These are phyloP conservation scores for Plasmopara halstedii DNA, from an alignment of 352 stramenopile species.

Conservation along the genomic window DNA sequence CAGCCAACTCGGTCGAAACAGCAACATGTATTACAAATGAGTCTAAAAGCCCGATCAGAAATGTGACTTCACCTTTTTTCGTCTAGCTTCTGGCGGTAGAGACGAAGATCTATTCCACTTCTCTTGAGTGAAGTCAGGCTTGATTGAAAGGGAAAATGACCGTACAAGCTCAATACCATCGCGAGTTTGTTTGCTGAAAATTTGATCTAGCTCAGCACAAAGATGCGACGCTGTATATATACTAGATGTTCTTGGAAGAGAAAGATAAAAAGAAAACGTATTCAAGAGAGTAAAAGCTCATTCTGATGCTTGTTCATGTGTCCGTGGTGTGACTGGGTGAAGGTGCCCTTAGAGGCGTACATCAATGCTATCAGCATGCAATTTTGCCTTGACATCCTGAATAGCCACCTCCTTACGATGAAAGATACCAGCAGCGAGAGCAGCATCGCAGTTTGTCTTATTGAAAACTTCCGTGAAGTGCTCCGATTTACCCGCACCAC, in stretches of 20 bases:
- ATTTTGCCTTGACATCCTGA: conserved; percentile 88
- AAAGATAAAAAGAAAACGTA: conserved; percentile 4
- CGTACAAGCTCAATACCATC: no score
- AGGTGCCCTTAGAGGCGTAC: conserved; percentile 42
- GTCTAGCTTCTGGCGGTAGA: neutral
- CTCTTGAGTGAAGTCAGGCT: neutral
- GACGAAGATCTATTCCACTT: conserved; percentile 25
- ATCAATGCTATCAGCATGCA: conserved; percentile 65
- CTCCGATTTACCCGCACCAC: conserved; percentile 87
- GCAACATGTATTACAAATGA: no score
- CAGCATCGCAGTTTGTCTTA: conserved; percentile 88
- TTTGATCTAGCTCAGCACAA: neutral
- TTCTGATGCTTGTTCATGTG: neutral
- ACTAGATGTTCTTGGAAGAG: no score
- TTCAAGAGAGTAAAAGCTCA: neutral
- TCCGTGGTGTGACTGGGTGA: conserved; percentile 8
- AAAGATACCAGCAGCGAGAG: conserved; percentile 98
- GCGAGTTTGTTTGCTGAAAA: no score
- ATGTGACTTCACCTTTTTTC: conserved; percentile 5
- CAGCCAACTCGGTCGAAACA: no score
- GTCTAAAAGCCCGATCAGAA: conserved; percentile 1
- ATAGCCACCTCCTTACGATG: conserved; percentile 96
- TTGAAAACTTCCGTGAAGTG: conserved; percentile 97
- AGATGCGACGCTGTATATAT: neutral
- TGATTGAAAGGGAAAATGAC: neutral